Conservation (phyloP, 1,139 yeast genomes). For the Suhomyces wounanorum region DNA sequence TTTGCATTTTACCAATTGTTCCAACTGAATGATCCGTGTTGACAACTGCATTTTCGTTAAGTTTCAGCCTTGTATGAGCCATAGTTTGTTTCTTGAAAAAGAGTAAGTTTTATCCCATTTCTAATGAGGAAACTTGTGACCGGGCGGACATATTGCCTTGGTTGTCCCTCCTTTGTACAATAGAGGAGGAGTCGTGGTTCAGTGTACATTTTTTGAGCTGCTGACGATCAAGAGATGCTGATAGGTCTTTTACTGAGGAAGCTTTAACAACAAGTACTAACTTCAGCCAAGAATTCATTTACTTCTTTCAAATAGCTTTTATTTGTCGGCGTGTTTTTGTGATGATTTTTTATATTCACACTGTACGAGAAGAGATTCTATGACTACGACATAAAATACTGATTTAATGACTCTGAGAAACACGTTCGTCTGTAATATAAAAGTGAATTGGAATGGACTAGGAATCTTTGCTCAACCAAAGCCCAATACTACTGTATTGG, state of each 20-base stretch:
- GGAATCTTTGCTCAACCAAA: neutral
- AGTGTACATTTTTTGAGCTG: conserved; percentile 68
- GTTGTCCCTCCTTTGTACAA: conserved; percentile 52
- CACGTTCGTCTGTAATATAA: conserved; percentile 1
- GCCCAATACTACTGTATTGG: neutral
- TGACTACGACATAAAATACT: conserved; percentile 61
- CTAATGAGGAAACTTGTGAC: conserved; percentile 62
- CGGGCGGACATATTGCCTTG: conserved; percentile 76
- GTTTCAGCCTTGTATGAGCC: conserved; percentile 89
- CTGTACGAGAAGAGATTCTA: conserved; percentile 59
- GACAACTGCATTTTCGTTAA: conserved; percentile 77
- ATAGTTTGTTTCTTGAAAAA: conserved; percentile 6
- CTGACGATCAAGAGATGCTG: conserved; percentile 62
- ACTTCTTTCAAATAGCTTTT: conserved; percentile 19
- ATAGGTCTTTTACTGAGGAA: conserved; percentile 54
- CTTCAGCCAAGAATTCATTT: conserved; percentile 10
- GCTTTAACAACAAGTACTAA: conserved; percentile 10
- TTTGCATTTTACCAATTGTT: conserved; percentile 77
- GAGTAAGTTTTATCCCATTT: conserved; percentile 4
- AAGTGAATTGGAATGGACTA: neutral
- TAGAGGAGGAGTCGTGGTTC: conserved; percentile 59
- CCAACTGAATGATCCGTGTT: conserved; percentile 75
- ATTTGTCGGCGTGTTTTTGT: conserved; percentile 25
- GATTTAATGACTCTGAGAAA: conserved; percentile 77
- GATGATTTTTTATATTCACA: conserved; percentile 64